Evolutionary conservation across 805 yeast genomes (phyloP), one percentile per base, ranked within the genome.

Genomic region (Candida odintsovae): DNA sequence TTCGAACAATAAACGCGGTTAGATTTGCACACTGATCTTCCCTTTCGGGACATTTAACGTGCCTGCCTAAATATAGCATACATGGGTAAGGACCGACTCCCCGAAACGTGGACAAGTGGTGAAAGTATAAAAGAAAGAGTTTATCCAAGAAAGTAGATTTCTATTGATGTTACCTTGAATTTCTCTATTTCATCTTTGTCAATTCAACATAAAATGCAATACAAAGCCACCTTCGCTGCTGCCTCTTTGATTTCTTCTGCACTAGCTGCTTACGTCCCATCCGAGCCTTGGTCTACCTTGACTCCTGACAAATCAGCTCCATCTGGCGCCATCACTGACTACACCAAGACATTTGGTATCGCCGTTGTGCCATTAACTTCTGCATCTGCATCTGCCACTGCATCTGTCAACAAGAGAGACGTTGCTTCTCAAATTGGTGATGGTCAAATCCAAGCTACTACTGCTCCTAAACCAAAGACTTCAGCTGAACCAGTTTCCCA

Each of bases 221-320:
- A 68, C 70, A 71, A 67, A 59, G 52, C 72, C 36, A 61, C 65
- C 52, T 63, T 73, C 44, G 58, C 75, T 43, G 66, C 64, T 50
- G 62, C 71, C 43, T 56, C 72, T 42, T 65, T 77, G 53, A 61
- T 78, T 45, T 62, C 76, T 18, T 48, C 71, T 15, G 70, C 81
- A 35, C 45, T 74, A 45, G 83, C 83, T 44, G 86, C 86, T 47
- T 73, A 74, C 54, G 78, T 80, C 54, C 85, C 86, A 49, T 63
- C 78, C 46, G 82, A 64, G 47, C 67, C 69, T 47, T 70, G 73
- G 73, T 50, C 67, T 40, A 68, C 73, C 49, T 57, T 69, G 57
- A 69, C 72, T 13, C 73, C 73, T 55, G 51, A 60, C 33, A 61
- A 66, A 46, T 40, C 57, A 38, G 67, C 71, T 40, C 66, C 60